Base-by-base conservation (phyloP, 1,139 yeast genomes). In the Blastobotrys aristatus region DNA sequence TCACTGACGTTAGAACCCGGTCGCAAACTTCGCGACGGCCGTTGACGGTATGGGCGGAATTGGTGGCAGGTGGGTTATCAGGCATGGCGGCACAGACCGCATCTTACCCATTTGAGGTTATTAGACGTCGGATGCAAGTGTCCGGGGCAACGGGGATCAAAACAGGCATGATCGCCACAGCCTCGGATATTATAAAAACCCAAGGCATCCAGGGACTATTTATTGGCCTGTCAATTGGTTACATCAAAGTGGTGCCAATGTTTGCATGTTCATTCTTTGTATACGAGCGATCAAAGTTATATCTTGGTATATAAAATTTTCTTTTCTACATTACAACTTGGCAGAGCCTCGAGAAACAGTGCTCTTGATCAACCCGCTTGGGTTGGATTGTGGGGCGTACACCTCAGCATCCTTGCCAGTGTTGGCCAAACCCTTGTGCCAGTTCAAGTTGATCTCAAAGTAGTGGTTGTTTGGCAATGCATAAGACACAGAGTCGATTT, bases 71-170 rank as follows among this genome's bases (percentile, higher is more conserved):
- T 48, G 99, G 97, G 1, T 61, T 87, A 8, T 95, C 97, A 1
- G 99, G 98, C 16, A 79, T 92, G 82, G 76, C 80, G 45, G 88
- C 97, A 1, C 99, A 94, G 67, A 89, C 97, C 0, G 95, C 97
- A 0, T 92, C 96, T 2, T 94, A 94, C 61, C 99, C 99, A 1
- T 84, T 94, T 57, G 99, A 94, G 67, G 96, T 92, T 38, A 79
- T 92, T 24, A 76, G 99, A 59, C 76, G 99, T 64, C 75, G 98
- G 60, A 84, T 94, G 88, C 99, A 94, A 68, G 98, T 94, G 17
- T 89, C 95, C 38, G 95, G 95, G 6, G 86, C 84, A 2, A 72
- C 78, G 21, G 58, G 59, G 40, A 50, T 45, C 16, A 48, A 48
- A 4, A 54, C 50, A 35, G 56, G 58, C 14, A 71, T 84, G 55